Evolutionary conservation across 306 rosid genomes (phyloP), one percentile per base, ranked within the genome.

Genomic region (Mucuna pruriens): DNA sequence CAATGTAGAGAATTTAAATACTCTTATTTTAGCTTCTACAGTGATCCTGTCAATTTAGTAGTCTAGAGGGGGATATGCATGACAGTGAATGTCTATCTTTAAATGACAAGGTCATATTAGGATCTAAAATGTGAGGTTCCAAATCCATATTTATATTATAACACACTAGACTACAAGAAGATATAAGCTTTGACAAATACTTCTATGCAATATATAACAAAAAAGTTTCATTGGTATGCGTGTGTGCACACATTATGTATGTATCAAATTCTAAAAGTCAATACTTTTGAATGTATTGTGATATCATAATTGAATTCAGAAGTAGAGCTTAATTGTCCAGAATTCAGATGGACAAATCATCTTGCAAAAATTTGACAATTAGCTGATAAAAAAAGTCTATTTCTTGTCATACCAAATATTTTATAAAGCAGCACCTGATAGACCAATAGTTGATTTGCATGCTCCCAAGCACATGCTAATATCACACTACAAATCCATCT

Each of bases 391-490:
- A 16, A 75, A 62, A 33, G 8, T 26, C 19, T 33, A 49, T 55
- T 67, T 52, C 33, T 16, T 1, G 17, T 12, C 33, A 33, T 45
- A n/a, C 22, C 44, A 9, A 15, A 36, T 34, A 38, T 36, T 62
- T 74, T 51, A 9, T 17, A 81, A 45, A 82, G 67, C 71, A 85
- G 73, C 65, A 74, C 15, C 68, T 29, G 51, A 54, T 29, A 40
- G 7, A 40, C 38, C 75, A 23, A 63, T 38, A 4, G 2, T 51
- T 48, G n/a, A 8, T 23, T 38, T 25, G 19, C 7, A 12, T 34
- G 57, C 22, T 71, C 51, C 75, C 25, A 39, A 46, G 22, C 13
- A 74, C 29, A 19, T 36, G 44, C 44, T 74, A 34, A 22, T 66
- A 60, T 33, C 66, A 60, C 29, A 15, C 58, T 17, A 70, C 3